phyloP scores from a whole-genome alignment of 2,329 filamentous ascomycete species.

The Leptographium radiaticola region DNA sequence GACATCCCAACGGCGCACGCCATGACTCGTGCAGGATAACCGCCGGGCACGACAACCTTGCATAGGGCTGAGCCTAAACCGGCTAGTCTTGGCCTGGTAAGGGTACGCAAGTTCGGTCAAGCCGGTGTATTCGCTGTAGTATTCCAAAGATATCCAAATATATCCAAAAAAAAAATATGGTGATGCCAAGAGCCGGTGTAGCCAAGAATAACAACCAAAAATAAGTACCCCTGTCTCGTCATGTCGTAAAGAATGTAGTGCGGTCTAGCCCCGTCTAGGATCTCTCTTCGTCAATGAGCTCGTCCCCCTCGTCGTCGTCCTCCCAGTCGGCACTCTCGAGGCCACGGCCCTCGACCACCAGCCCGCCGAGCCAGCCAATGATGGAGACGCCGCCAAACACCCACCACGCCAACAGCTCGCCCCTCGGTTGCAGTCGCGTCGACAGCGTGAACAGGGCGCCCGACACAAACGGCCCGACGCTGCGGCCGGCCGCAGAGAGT shows the following conservation, averaged over 20 bases:
- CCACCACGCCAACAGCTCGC: conserved; percentile 75
- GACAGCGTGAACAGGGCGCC: conserved; percentile 76
- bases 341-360: conserved; percentile 56
- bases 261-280: background rate
- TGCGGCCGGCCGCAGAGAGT: conserved; percentile 78
- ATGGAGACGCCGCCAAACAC: conserved; percentile 76
- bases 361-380: conserved; percentile 65
- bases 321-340: conserved; percentile 46
- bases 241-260: background rate
- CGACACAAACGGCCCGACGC: conserved; percentile 77
- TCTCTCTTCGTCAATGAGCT: conserved; percentile 4
- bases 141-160: background rate
- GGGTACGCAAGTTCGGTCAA: background rate
- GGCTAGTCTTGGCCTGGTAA: too few species aligned
- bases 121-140: background rate
- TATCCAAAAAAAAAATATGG: too few species aligned
- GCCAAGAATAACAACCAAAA: too few species aligned
- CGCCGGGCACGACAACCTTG: background rate
- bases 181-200: too few species aligned
- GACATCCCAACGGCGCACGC: too few species aligned
- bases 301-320: conserved; percentile 23
- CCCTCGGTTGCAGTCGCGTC: conserved; percentile 59
- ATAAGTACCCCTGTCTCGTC: background rate
- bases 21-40: too few species aligned
- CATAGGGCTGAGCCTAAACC: background rate